Base-by-base conservation (phyloP, 352 stramenopile genomes). In the Phytophthora hybrid region DNA sequence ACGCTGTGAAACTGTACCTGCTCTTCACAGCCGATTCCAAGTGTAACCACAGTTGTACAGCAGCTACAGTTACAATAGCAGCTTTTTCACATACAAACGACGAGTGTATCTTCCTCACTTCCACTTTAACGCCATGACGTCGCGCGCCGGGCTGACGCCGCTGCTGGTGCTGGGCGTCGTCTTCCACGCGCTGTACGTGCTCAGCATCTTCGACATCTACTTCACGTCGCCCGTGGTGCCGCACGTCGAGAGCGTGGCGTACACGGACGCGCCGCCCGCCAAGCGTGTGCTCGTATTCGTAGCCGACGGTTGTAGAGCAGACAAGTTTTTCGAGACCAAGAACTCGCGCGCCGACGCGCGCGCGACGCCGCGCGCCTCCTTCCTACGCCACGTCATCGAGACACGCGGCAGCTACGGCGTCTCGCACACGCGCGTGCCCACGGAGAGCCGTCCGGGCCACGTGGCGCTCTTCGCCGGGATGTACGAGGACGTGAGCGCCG, bases 191-290 rank as follows among this genome's bases (percentile, higher is more conserved):
- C 69, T 92, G 54, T 97, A 97, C 82, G 87, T 97, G 66, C 77
- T 95, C 26, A 97, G 90, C 68, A 95, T 97, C 81, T 95, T 97
- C 69, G 90, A 97, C 78, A 95, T 97, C 61, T 97, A 97, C 88
- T 97, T 97, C 78, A 94, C 86, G 66, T 95, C 88, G 9, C 90
- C 88, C 39, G 84, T 97, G 4, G 90, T 95, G 37, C 71, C 72
- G 23, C 80, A 90, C 69, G 83, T 96, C 49, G 77, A 85, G 67
- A 89, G 81, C 66, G 69, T 91, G 8, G 66, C 14, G 9, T 85
- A 82, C 51, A 77, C 80, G 3, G 61, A 75, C 41, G 41, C 71
- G 9, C 78, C 83, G 39, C 87, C 87, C 0, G 87, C 87, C 18
- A 77, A 90, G 63, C 83, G 88, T 3, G 56, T 94, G n/a, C 83